These are phyloP conservation scores for Phylloboletellus chloephorus DNA, from an alignment of 1,284 basidiomycete genomes.

Conservation along the genomic window DNA sequence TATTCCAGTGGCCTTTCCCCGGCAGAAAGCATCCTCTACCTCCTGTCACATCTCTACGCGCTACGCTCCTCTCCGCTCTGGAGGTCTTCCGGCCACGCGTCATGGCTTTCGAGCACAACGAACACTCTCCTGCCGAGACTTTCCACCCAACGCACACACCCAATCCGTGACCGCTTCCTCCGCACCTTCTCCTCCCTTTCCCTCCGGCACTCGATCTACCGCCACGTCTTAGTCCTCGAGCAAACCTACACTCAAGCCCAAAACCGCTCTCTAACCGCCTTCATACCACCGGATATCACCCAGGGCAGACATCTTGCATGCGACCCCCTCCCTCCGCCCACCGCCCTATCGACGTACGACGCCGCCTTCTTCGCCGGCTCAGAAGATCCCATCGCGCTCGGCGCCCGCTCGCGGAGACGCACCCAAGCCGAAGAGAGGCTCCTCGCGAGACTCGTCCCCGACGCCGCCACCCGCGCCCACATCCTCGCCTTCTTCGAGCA, in stretches of 20 bases:
- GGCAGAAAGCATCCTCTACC: constrained; percentile 48
- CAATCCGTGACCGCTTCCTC: constrained; percentile 38
- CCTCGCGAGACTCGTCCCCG: constrained; percentile 53
- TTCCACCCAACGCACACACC: constrained; percentile 33
- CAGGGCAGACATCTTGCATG: constrained; percentile 58
- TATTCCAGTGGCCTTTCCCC: constrained; percentile 35
- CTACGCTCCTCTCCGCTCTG: constrained; percentile 72
- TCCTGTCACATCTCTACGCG: constrained; percentile 83
- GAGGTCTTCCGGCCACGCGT: constrained; percentile 63
- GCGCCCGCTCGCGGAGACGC: constrained; percentile 35
- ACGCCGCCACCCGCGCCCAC: constrained; percentile 50
- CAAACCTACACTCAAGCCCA: constrained; percentile 41
- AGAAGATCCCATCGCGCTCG: constrained; percentile 43
- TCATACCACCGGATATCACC: constrained; percentile 58
- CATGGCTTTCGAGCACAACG: constrained; percentile 67
- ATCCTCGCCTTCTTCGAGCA: constrained; percentile 38
- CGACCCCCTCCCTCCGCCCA: constrained; percentile 74
- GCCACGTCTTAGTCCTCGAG: constrained; percentile 72
- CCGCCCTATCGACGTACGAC: constrained; percentile 58
- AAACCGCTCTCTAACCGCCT: constrained; percentile 53
- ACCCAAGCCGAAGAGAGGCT: constrained; percentile 44
- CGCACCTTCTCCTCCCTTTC: constrained; percentile 38
- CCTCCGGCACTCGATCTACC: constrained; percentile 54
- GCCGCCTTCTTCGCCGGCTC: constrained; percentile 63
- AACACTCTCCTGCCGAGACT: constrained; percentile 36